Conservation (phyloP, 371 early-diverging fungal species). For the Chytridium lagenaria region DNA sequence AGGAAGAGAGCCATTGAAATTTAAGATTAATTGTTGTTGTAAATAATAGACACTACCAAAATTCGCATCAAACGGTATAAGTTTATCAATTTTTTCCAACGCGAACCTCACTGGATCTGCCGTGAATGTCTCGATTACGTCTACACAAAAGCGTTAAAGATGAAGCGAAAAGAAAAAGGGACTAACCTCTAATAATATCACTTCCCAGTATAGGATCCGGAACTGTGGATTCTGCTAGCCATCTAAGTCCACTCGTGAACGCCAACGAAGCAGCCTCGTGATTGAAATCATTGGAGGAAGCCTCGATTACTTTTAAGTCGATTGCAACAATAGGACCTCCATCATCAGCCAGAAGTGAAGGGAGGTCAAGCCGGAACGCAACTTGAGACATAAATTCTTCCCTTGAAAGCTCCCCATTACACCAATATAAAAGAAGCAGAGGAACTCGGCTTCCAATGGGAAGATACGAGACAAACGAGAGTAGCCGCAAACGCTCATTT, state of each 20-base stretch:
- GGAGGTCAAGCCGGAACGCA: slow-evolving; percentile 8
- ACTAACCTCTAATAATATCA: slow-evolving; percentile 29
- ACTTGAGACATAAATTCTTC: neutral
- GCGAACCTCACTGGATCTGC: slow-evolving; percentile 25
- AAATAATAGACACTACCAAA: slow-evolving; percentile 8
- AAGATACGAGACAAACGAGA: slow-evolving; percentile 24
- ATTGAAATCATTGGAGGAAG: neutral
- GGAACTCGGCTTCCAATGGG: slow-evolving; percentile 32
- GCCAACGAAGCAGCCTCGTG: slow-evolving; percentile 6
- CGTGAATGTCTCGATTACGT: slow-evolving; percentile 11
- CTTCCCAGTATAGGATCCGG: slow-evolving; percentile 19
- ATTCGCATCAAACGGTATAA: neutral
- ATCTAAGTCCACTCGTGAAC: slow-evolving; percentile 17
- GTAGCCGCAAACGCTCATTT: slow-evolving; percentile 24
- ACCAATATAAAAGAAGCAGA: slow-evolving; percentile 36
- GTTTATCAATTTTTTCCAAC: slow-evolving; percentile 23
- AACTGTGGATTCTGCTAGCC: slow-evolving; percentile 23
- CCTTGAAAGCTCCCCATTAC: slow-evolving; percentile 5
- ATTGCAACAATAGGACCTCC: slow-evolving; percentile 25
- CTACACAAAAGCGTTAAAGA: slow-evolving; percentile 16
- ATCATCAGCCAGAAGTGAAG: slow-evolving; percentile 10
- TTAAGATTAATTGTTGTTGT: neutral
- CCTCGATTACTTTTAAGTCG: neutral
- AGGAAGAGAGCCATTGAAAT: neutral
- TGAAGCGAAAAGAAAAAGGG: neutral